phyloP scores from a whole-genome alignment of 352 stramenopile genomes.

The Phytophthora europaea region DNA sequence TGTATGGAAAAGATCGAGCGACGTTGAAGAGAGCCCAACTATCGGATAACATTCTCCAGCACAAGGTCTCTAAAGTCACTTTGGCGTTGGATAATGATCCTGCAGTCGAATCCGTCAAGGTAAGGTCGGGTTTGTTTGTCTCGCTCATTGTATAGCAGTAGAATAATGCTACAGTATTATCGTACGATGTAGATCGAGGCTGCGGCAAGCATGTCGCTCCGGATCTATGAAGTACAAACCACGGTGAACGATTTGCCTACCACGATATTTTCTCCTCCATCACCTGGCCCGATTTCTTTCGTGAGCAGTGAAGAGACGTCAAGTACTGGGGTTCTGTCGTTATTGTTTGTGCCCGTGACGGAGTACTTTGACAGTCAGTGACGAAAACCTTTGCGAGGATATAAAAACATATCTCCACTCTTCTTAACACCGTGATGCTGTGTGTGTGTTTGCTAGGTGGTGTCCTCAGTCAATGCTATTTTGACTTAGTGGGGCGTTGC shows the following conservation, averaged over 20 bases:
- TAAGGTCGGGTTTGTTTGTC: not conserved
- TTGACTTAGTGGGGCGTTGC: slow-evolving; percentile 39
- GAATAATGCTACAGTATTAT: not conserved
- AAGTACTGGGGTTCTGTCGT: slow-evolving; percentile 22
- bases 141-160: not conserved
- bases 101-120: slow-evolving; percentile 22
- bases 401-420: not conserved
- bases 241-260: slow-evolving; percentile 37
- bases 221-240: slow-evolving; percentile 45
- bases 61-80: slow-evolving; percentile 27
- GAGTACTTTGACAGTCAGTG: slow-evolving; percentile 18
- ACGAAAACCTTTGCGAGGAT: not conserved
- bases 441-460: slow-evolving; percentile 10
- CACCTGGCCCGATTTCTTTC: slow-evolving; percentile 24
- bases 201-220: slow-evolving; percentile 15
- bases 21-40: slow-evolving; percentile 19
- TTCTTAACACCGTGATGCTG: not conserved
- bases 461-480: slow-evolving; percentile 27
- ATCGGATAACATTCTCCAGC: slow-evolving; percentile 15
- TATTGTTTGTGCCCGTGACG: slow-evolving; percentile 36
- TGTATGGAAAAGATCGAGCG: slow-evolving; percentile 32
- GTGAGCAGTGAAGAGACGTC: slow-evolving; percentile 8
- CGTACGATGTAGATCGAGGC: slow-evolving; percentile 31
- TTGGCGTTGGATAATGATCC: slow-evolving; percentile 15
- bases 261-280: slow-evolving; percentile 26